Conservation (phyloP, 306 rosid genomes). For the Alnus glutinosa region DNA sequence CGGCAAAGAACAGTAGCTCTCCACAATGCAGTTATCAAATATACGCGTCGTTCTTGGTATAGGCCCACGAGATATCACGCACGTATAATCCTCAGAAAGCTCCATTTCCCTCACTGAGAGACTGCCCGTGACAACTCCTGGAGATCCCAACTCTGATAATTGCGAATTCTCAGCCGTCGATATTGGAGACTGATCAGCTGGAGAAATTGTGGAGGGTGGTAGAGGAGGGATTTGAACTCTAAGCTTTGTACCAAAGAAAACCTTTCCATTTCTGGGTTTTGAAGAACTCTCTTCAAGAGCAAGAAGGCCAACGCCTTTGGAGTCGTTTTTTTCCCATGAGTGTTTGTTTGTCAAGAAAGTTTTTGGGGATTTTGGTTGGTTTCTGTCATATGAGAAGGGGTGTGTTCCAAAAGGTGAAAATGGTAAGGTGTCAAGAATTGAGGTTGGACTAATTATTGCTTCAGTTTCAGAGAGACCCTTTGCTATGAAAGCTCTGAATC, state of each 20-base stretch:
- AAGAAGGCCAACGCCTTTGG: conserved; percentile 65
- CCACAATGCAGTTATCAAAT: conserved; percentile 73
- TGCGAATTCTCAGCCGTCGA: conserved; percentile 32
- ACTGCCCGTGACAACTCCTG: conserved; percentile 17
- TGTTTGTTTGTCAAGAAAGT: conserved; percentile 39
- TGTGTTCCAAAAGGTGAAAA: conserved; percentile 35
- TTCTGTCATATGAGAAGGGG: conserved; percentile 41
- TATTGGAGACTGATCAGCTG: conserved; percentile 24
- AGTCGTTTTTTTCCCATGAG: conserved; percentile 36
- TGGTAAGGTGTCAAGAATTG: conserved; percentile 60
- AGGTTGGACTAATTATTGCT: conserved; percentile 65
- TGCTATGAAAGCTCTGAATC: conserved; percentile 52
- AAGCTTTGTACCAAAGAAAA: conserved; percentile 58
- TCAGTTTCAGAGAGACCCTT: conserved; percentile 52
- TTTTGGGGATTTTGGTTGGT: conserved; percentile 37
- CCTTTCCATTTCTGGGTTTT: conserved; percentile 32
- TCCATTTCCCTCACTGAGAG: conserved; percentile 66
- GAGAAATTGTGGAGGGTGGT: conserved; percentile 22
- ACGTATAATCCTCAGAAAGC: conserved; percentile 77
- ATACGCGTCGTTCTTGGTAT: conserved; percentile 81
- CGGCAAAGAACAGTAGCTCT: conserved; percentile 35
- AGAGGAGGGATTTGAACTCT: conserved; percentile 61
- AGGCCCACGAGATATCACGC: conserved; percentile 77
- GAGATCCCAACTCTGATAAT: conserved; percentile 25
- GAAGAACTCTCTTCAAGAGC: conserved; percentile 43